These are phyloP conservation scores for Pythium apleroticum DNA, from an alignment of 352 stramenopile species.

Conservation along the genomic window DNA sequence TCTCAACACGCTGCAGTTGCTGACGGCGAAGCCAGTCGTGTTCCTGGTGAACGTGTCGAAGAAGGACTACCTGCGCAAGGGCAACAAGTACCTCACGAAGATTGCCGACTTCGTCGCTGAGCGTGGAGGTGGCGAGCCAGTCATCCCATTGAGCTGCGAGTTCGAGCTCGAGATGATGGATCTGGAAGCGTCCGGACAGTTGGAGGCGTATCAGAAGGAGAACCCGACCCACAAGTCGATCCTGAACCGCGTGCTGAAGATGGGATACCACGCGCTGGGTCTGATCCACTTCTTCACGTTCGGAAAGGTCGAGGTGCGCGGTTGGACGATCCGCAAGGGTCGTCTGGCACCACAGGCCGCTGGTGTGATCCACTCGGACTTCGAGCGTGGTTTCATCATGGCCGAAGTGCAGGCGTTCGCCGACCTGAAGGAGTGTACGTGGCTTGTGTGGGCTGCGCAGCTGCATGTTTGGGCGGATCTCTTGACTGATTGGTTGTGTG, in stretches of 20 bases:
- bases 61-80: conserved; percentile 98
- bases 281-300: conserved; percentile 99
- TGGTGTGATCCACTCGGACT: conserved; percentile 99
- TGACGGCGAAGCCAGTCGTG: conserved; percentile 96
- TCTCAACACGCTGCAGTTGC: conserved; percentile 90
- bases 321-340: conserved; percentile 99
- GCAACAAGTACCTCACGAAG: conserved; percentile 97
- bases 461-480: background rate
- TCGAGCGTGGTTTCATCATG: conserved; percentile 99
- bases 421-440: conserved; percentile 89
- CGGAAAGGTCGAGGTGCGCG: conserved; percentile 97
- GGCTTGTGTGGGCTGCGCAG: background rate
- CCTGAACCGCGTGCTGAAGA: conserved; percentile 97
- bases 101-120: conserved; percentile 97
- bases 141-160: conserved; percentile 77
- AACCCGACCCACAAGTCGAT: conserved; percentile 90
- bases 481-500: background rate
- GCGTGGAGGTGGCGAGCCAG: conserved; percentile 94
- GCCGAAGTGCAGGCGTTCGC: conserved; percentile 88
- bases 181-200: conserved; percentile 54
- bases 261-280: conserved; percentile 97
- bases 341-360: conserved; percentile 96
- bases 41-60: conserved; percentile 99
- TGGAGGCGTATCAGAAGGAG: conserved; percentile 74
- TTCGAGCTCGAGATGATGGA: conserved; percentile 96